Evolutionary conservation across 495 filamentous ascomycete species (phyloP).

Genomic region (Wilcoxina mikolae): DNA sequence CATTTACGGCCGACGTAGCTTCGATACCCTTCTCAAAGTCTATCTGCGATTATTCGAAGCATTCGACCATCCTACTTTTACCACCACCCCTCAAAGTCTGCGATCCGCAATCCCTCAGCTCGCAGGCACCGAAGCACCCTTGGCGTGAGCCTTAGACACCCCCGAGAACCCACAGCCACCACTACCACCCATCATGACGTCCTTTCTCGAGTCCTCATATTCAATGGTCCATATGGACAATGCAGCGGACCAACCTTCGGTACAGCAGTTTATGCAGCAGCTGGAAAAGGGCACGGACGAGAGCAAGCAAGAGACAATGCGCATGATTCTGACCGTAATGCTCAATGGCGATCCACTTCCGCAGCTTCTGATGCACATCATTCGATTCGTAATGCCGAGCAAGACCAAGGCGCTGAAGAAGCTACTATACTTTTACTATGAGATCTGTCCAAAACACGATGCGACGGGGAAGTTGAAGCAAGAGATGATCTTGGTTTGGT

Average conservation of each 20-base stretch:
- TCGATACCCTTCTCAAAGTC: background rate
- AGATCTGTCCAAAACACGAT: constrained; percentile 95
- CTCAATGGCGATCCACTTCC: constrained; percentile 96
- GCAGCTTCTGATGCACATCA: constrained; percentile 95
- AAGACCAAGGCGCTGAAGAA: constrained; percentile 96
- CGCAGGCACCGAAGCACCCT: background rate
- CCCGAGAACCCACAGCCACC: background rate
- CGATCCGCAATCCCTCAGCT: background rate
- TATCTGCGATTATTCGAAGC: background rate
- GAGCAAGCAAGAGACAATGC: constrained; percentile 95
- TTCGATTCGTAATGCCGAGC: constrained; percentile 97
- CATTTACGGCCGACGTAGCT: background rate
- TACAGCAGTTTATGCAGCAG: constrained; percentile 82
- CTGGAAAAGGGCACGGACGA: constrained; percentile 97
- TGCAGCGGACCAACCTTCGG: constrained; percentile 72
- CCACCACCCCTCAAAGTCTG: background rate
- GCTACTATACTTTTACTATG: constrained; percentile 96
- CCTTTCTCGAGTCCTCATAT: constrained; percentile 84
- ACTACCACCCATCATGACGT: constrained; percentile 55
- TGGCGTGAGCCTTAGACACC: background rate
- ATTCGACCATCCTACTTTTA: background rate
- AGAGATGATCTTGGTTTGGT: constrained; percentile 99
- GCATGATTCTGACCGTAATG: constrained; percentile 90
- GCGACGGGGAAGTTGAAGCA: constrained; percentile 86
- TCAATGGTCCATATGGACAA: constrained; percentile 94